phyloP scores from a whole-genome alignment of 2,329 filamentous ascomycete genomes.

The Fusarium sp. region DNA sequence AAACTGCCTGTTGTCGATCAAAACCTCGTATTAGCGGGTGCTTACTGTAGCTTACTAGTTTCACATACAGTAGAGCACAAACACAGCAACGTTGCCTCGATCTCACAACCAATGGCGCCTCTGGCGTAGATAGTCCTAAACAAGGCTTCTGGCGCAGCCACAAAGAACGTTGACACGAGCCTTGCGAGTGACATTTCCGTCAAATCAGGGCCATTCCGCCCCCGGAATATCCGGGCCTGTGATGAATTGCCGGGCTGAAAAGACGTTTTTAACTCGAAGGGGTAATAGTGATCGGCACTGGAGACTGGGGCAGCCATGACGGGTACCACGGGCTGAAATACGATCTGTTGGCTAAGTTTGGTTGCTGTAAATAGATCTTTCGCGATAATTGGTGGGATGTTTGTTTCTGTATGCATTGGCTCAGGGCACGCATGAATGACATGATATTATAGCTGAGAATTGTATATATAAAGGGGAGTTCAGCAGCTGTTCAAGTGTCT shows the following conservation, averaged over 20 bases:
- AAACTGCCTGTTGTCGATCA: slow-evolving; percentile 15
- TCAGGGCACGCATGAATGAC: slow-evolving; percentile 11
- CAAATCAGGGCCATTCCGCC: neutral
- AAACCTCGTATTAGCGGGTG: slow-evolving; percentile 7
- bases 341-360: neutral
- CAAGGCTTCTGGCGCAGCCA: slow-evolving; percentile 20
- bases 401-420: slow-evolving; percentile 2
- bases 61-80: slow-evolving; percentile 2
- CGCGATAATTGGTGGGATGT: neutral
- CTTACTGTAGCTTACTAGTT: neutral
- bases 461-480: slow-evolving; percentile 22
- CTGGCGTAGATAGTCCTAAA: neutral
- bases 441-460: neutral
- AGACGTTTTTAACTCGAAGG: neutral
- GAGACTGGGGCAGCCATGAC: slow-evolving; percentile 26
- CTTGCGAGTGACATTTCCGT: neutral
- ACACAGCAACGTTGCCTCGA: slow-evolving; percentile 24
- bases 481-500: neutral
- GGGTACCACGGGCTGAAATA: slow-evolving; percentile 5
- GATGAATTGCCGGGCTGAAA: slow-evolving; percentile 11
- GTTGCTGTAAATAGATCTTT: slow-evolving; percentile 29
- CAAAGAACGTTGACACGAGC: neutral
- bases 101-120: neutral
- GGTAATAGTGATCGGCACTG: slow-evolving; percentile 18
- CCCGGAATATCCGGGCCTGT: slow-evolving; percentile 11